Base-by-base conservation (phyloP, 345 rosid species). In the Hibiscus mutabilis region DNA sequence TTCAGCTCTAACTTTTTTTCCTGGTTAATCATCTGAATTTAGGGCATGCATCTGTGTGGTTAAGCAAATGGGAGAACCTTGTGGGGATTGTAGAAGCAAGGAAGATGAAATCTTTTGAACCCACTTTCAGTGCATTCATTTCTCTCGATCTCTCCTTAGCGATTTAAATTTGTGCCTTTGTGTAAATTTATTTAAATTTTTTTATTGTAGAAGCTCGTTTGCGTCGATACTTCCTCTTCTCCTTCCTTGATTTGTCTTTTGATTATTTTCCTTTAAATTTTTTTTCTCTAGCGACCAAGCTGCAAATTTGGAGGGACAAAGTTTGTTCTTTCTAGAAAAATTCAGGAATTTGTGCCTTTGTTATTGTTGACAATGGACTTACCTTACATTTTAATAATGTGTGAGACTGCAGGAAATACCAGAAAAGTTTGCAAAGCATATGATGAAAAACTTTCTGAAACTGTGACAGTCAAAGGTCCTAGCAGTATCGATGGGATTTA, bases 41-140 rank as follows among this genome's bases (percentile, higher is more conserved):
- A n/a, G 25, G 40, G 14, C n/a, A n/a, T 16, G 25, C 42, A 8
- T 4, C 42, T 40, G 3, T 42, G 46, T 11, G 46, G 13, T 42
- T 42, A 42, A n/a, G 55, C 22, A 81, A 67, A 88, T 85, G 88
- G 82, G 68, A 67, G 84, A 81, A 27, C 71, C 68, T 2, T 80
- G 84, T 67, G 56, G 19, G 16, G 84, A 77, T 75, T 82, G 84
- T 79, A 79, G 76, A 77, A 86, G 80, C 75, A 88, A 92, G 96
- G 89, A 84, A 73, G 97, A 92, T 74, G 74, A 86, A 33, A 74
- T 90, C 2, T 90, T 87, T 66, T 92, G 96, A 92, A 84, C 66
- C 76, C 89, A 81, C 74, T 92, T 92, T 76, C 86, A 85, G 77
- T 81, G 71, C 19, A 46, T 80, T 10, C 86, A 82, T 76, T 92